These are phyloP conservation scores for Marvania coccoides DNA, from an alignment of 139 green algal genomes.

Conservation along the genomic window DNA sequence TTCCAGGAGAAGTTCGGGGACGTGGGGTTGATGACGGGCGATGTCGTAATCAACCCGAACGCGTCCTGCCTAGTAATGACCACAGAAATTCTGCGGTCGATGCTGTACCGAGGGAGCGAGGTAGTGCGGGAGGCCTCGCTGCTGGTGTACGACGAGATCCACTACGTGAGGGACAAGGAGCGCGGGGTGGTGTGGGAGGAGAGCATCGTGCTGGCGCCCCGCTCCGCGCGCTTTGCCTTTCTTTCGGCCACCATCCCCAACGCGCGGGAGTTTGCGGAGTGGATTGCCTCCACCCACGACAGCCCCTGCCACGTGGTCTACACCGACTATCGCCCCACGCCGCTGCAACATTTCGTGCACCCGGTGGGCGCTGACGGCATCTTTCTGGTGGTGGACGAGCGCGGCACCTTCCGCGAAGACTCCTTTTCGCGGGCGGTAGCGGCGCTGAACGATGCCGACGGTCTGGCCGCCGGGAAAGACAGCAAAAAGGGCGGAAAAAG, in stretches of 20 bases:
- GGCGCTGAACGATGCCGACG: slow-evolving; percentile 25
- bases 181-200: slow-evolving; percentile 81
- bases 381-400: slow-evolving; percentile 60
- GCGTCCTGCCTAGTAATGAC: slow-evolving; percentile 82
- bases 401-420: slow-evolving; percentile 54
- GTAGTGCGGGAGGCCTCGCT: slow-evolving; percentile 53
- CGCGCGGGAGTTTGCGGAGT: slow-evolving; percentile 70
- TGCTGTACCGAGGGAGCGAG: slow-evolving; percentile 75
- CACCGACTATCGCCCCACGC: slow-evolving; percentile 77
- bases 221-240: slow-evolving; percentile 57
- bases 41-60: slow-evolving; percentile 75
- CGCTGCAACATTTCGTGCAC: slow-evolving; percentile 74
- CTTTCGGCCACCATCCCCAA: slow-evolving; percentile 81
- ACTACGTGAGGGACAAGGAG: slow-evolving; percentile 68
- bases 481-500: neutral
- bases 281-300: slow-evolving; percentile 60
- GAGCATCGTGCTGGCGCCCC: slow-evolving; percentile 47
- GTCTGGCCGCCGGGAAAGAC: neutral
- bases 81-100: slow-evolving; percentile 78
- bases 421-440: slow-evolving; percentile 60
- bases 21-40: slow-evolving; percentile 76
- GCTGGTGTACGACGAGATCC: slow-evolving; percentile 60
- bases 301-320: slow-evolving; percentile 61
- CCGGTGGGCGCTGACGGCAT: slow-evolving; percentile 56
- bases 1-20: slow-evolving; percentile 65